Evolutionary conservation across 139 green algal species (phyloP).

Genomic region (Tetradesmus lagerheimii): DNA sequence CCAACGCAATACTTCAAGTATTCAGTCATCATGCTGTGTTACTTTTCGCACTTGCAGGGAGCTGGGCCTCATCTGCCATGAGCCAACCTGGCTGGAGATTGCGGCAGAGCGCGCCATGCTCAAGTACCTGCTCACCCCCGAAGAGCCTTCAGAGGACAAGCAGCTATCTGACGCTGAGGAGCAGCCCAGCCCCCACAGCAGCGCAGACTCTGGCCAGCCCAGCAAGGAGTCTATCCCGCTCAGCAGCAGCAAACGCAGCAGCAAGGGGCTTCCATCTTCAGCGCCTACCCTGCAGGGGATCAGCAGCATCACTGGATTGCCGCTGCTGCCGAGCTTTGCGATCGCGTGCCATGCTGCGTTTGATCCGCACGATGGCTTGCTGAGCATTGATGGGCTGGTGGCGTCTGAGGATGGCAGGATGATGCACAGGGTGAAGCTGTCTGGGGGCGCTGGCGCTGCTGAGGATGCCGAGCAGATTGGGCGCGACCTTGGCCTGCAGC

Average conservation of each 20-base stretch:
- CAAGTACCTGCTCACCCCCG: neutral
- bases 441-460: neutral
- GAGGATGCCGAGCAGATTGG: constrained; percentile 31
- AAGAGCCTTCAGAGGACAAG: neutral
- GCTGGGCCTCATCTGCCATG: constrained; percentile 39
- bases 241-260: constrained; percentile 19
- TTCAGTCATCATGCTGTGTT: neutral
- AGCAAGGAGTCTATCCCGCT: neutral
- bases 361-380: constrained; percentile 1
- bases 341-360: constrained; percentile 28
- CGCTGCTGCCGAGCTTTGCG: constrained; percentile 29
- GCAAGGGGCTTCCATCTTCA: neutral
- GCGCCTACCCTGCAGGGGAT: neutral
- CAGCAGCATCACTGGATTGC: constrained; percentile 41
- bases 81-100: constrained; percentile 37
- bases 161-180: no score
- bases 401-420: constrained; percentile 20
- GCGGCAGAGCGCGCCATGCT: constrained; percentile 37
- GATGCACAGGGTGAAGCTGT: constrained; percentile 8
- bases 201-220: neutral
- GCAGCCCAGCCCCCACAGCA: neutral
- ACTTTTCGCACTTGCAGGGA: neutral
- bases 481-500: constrained; percentile 14
- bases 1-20: neutral
- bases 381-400: constrained; percentile 32